Evolutionary conservation across 257 asterid genomes (phyloP), one percentile per base, ranked within the genome.

Genomic region (Salvia rosmarinus): DNA sequence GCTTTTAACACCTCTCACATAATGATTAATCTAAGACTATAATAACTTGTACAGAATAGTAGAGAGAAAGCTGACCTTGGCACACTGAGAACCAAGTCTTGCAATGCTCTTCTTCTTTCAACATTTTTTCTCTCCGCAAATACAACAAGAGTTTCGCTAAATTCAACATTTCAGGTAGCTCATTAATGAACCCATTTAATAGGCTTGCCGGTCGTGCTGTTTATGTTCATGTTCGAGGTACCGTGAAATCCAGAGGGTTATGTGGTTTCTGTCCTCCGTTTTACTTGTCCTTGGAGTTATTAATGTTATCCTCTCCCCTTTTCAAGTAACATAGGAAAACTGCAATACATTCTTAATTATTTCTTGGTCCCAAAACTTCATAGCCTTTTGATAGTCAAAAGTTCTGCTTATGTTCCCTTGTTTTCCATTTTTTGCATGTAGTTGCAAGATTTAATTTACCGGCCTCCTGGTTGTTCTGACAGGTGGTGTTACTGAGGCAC

Each of bases 401-500:
- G 52, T 25, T 63, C 61, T 30, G 13, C 9, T 74, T 42, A 28
- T 30, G 35, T n/a, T 56, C 62, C 60, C 62, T 72, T 68, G 1
- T 47, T 65, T 56, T 51, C 35, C 39, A 25, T 12, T 47, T 68
- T 52, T n/a, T 61, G 58, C 61, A 19, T 70, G 72, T 37, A 30
- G 35, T 44, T 71, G 68, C 37, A 49, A 21, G 14, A 52, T 64
- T 68, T 60, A 9, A 39, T 65, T 74, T 28, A 68, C 62, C 46
- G 70, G 78, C 28, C 60, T 67, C 63, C 13, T 75, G 59, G 75
- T 69, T 82, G 59, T 72, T 70, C 73, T 78, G 16, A 20, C 85
- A 95, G 99, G 99, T 75, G 99, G 99, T 72, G 83, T 86, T 77
- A 85, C 96, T 20, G 94, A 90, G 79, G 78, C 84, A 25, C 97